Conservation (phyloP, 2,329 filamentous ascomycete species). For the Monosporascus sp. region DNA sequence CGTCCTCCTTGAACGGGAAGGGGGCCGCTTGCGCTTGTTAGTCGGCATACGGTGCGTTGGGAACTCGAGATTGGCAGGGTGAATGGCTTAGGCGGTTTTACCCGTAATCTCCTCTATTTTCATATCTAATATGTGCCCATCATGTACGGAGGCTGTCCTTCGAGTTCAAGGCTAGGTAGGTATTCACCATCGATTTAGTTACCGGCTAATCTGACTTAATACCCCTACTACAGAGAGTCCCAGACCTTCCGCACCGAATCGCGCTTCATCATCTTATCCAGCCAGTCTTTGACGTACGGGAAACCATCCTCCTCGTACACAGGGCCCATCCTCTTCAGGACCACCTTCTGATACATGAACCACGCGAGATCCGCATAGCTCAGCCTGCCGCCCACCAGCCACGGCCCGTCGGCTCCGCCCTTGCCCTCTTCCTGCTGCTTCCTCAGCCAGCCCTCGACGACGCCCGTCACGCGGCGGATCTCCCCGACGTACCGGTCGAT, state of each 20-base stretch:
- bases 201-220: too few relatives aligned
- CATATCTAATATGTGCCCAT: too few relatives aligned
- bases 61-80: too few relatives aligned
- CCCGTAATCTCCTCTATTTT: too few relatives aligned
- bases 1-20: too few relatives aligned
- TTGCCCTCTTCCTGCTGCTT: not conserved
- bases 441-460: not conserved
- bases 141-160: too few relatives aligned
- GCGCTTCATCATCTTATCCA: not conserved
- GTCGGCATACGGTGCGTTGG: too few relatives aligned
- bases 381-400: not conserved
- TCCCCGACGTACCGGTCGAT: constrained; percentile 22
- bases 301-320: not conserved
- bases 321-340: not conserved
- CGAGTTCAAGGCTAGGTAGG: too few relatives aligned
- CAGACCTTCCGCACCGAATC: not conserved
- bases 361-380: not conserved
- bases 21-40: too few relatives aligned
- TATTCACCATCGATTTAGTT: too few relatives aligned
- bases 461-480: constrained; percentile 4
- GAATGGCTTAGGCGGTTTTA: too few relatives aligned
- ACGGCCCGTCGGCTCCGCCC: not conserved
- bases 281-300: not conserved
- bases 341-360: not conserved
- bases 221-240: not conserved